Conservation (phyloP, 1,284 basidiomycete species). For the Heterobasidion parviporum region DNA sequence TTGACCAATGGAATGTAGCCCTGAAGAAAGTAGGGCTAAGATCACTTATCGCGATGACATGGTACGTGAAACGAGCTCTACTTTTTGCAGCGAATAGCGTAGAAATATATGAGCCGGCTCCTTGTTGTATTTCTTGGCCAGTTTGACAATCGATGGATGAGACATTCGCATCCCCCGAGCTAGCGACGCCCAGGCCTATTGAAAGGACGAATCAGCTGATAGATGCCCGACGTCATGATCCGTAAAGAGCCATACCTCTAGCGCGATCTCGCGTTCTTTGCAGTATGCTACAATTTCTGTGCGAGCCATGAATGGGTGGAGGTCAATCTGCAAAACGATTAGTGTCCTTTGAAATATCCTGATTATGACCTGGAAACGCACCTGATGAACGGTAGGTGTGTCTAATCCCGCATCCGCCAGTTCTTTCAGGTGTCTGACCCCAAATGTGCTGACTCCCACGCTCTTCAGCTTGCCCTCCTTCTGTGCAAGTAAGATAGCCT, state of each 20-base stretch:
- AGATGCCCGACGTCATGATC: slow-evolving; percentile 19
- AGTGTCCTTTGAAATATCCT: neutral
- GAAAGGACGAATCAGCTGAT: slow-evolving; percentile 13
- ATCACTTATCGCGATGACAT: neutral
- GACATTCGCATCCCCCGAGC: slow-evolving; percentile 43
- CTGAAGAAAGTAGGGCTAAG: slow-evolving; percentile 16
- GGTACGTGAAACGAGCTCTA: slow-evolving; percentile 18
- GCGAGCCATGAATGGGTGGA: slow-evolving; percentile 72
- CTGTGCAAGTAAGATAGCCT: slow-evolving; percentile 46
- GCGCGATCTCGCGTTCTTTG: slow-evolving; percentile 45
- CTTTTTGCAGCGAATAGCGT: slow-evolving; percentile 75
- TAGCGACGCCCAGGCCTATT: slow-evolving; percentile 46
- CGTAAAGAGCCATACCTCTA: slow-evolving; percentile 47
- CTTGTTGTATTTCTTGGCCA: slow-evolving; percentile 49
- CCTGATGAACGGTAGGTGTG: slow-evolving; percentile 60
- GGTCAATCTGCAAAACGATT: slow-evolving; percentile 35
- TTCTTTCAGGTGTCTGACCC: slow-evolving; percentile 57
- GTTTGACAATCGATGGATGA: slow-evolving; percentile 32
- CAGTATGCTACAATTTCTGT: slow-evolving; percentile 58
- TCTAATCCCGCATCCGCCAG: slow-evolving; percentile 43
- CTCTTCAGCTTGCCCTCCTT: slow-evolving; percentile 53
- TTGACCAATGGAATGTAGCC: slow-evolving; percentile 55
- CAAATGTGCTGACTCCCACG: slow-evolving; percentile 68
- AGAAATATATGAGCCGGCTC: slow-evolving; percentile 62
- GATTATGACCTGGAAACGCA: slow-evolving; percentile 20